Percentiles rank a stretch among this genome's conserved stretches.
These are phyloP conservation scores for Lasiodiplodia citricola DNA, from an alignment of 2,329 filamentous ascomycete genomes.

Conservation along the genomic window DNA sequence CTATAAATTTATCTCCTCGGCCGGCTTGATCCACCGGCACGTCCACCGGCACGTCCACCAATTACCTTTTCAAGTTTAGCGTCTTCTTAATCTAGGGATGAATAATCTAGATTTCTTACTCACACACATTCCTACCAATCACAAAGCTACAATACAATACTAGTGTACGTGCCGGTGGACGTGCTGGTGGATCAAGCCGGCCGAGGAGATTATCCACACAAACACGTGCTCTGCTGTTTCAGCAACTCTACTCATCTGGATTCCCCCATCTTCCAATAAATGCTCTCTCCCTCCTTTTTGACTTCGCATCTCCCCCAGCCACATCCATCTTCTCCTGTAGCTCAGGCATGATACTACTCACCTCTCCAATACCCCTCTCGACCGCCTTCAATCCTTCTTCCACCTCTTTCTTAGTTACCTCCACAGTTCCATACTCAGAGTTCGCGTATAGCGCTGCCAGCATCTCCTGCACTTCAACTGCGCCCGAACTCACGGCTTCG, in stretches of 20 bases:
- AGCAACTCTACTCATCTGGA: not conserved
- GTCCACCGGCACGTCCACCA: no score
- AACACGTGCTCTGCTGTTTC: not conserved
- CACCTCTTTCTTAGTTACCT: conserved; percentile 34
- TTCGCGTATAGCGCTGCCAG: conserved; percentile 46
- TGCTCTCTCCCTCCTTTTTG: conserved; percentile 10
- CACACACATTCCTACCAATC: no score
- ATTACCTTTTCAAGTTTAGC: no score
- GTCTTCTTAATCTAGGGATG: no score
- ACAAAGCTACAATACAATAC: no score
- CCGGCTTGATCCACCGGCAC: no score
- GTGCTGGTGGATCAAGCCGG: no score
- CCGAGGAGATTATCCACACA: not conserved
- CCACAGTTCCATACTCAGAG: conserved; percentile 38
- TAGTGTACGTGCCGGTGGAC: no score
- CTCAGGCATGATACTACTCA: conserved; percentile 44
- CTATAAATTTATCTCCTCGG: no score
- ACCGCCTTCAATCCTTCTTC: conserved; percentile 42
- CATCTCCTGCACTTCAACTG: conserved; percentile 45
- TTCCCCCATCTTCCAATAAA: conserved; percentile 26
- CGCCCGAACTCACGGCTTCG: conserved; percentile 43
- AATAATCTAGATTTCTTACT: no score
- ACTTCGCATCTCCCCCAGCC: conserved; percentile 4
- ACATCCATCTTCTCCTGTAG: conserved; percentile 42
- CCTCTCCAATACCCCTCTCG: conserved; percentile 44